phyloP scores from a whole-genome alignment of 805 yeast species.

The Ogataea philodendri region DNA sequence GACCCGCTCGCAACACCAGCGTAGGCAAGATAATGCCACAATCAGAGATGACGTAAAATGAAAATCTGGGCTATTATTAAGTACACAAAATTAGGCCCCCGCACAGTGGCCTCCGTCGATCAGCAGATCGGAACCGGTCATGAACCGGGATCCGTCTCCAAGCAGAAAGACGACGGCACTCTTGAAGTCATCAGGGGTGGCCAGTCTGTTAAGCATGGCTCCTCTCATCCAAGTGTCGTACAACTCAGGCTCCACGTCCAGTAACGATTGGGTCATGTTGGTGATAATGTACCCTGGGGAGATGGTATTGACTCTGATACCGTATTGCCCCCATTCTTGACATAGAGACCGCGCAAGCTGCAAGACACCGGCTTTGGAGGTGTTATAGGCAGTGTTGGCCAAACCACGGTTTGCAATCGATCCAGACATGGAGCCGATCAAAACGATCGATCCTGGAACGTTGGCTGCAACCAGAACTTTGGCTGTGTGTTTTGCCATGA shows the following conservation, averaged over 20 bases:
- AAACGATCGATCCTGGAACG: constrained; percentile 44
- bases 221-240: constrained; percentile 22
- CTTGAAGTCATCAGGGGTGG: constrained; percentile 19
- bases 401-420: constrained; percentile 51
- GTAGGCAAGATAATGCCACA: too few species aligned
- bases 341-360: constrained; percentile 45
- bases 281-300: constrained; percentile 52
- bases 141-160: constrained; percentile 19
- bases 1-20: too few species aligned
- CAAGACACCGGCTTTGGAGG: constrained; percentile 47
- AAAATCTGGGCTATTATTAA: too few species aligned
- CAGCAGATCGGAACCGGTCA: constrained; percentile 20
- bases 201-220: constrained; percentile 20
- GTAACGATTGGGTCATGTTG: constrained; percentile 35
- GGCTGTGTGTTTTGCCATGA: constrained; percentile 22
- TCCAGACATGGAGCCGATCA: constrained; percentile 54
- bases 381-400: constrained; percentile 46
- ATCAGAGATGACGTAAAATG: constrained; percentile 7
- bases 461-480: constrained; percentile 11
- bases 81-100: constrained; percentile 27
- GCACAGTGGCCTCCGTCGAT: constrained; percentile 26
- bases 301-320: constrained; percentile 50
- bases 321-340: constrained; percentile 48
- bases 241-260: constrained; percentile 39
- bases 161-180: constrained; percentile 18